These are phyloP conservation scores for Phytomonas serpens DNA, from an alignment of 208 protist genomes.

Conservation along the genomic window DNA sequence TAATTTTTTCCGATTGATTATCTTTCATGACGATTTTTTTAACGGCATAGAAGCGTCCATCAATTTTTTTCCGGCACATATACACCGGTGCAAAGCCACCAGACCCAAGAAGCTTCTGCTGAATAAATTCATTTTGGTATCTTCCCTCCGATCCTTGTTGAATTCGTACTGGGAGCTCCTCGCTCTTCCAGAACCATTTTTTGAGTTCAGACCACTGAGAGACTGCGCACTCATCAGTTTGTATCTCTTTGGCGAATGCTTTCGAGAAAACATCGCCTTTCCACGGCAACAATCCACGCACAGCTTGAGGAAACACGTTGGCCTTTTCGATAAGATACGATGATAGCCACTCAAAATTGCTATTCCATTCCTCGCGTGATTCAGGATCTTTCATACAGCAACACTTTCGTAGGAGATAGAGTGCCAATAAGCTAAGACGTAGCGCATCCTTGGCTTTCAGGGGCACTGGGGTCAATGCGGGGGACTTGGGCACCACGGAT, in stretches of 20 bases:
- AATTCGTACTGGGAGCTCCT: conserved; percentile 33
- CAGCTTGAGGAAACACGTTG: conserved; percentile 37
- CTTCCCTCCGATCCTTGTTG: conserved; percentile 46
- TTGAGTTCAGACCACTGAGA: conserved; percentile 25
- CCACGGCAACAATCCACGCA: conserved; percentile 48
- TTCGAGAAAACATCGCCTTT: conserved; percentile 33
- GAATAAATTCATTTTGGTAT: conserved; percentile 75
- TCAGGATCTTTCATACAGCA: conserved; percentile 71
- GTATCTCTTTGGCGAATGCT: conserved; percentile 32
- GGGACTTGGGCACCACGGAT: conserved; percentile 15
- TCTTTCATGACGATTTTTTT: conserved; percentile 78
- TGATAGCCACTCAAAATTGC: conserved; percentile 54
- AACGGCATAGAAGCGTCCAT: conserved; percentile 72
- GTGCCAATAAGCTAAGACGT: conserved; percentile 47
- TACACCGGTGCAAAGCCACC: conserved; percentile 82
- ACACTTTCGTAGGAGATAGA: conserved; percentile 70
- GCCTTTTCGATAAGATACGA: conserved; percentile 45
- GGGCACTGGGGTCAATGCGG: conserved; percentile 41
- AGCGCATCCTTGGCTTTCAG: conserved; percentile 51
- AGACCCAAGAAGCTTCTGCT: conserved; percentile 62
- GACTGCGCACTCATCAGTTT: conserved; percentile 18
- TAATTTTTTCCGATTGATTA: conserved; percentile 41
- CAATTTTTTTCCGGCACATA: conserved; percentile 80
- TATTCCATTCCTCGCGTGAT: conserved; percentile 58
- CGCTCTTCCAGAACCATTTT: conserved; percentile 74